These are phyloP conservation scores for Pleomassaria siparia DNA, from an alignment of 2,329 filamentous ascomycete genomes.

Conservation along the genomic window DNA sequence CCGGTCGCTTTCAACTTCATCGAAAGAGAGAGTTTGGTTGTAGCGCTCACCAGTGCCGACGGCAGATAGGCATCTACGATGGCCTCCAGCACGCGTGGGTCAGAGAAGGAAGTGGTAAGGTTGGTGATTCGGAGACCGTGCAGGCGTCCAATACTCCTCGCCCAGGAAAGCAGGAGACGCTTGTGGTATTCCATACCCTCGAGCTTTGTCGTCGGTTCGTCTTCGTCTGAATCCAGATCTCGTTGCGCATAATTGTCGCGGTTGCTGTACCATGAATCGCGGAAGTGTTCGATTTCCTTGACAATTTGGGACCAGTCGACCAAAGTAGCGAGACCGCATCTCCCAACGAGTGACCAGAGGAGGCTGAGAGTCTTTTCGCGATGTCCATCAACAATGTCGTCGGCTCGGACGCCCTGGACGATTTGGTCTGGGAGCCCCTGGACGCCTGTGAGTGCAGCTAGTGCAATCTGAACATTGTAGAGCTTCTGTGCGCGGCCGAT, in stretches of 20 bases:
- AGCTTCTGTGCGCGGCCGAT: constrained; percentile 57
- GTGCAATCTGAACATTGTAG: constrained; percentile 61
- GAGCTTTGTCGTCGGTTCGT: constrained; percentile 22
- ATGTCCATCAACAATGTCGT: constrained; percentile 65
- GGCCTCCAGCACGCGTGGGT: constrained; percentile 55
- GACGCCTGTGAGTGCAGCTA: constrained; percentile 54
- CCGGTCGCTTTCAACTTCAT: constrained; percentile 44
- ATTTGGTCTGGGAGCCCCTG: constrained; percentile 45
- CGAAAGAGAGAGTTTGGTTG: constrained; percentile 24
- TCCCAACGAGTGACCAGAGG: constrained; percentile 61
- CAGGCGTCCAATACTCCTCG: constrained; percentile 51
- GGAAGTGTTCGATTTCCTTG: constrained; percentile 53
- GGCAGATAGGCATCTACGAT: constrained; percentile 61
- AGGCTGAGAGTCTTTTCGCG: constrained; percentile 64
- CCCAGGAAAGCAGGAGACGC: constrained; percentile 58
- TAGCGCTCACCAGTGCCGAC: constrained; percentile 11
- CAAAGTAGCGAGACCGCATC: constrained; percentile 56
- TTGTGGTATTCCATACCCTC: constrained; percentile 39
- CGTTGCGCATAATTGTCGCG: constrained; percentile 33
- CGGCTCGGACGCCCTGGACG: constrained; percentile 50
- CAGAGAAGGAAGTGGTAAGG: constrained; percentile 60
- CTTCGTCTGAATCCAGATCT: constrained; percentile 36
- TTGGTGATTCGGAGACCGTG: constrained; percentile 54
- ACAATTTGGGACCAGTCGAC: constrained; percentile 58
- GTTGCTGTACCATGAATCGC: constrained; percentile 30